Conservation (phyloP, 2,329 filamentous ascomycete species). For the Penicillium corylophilum region DNA sequence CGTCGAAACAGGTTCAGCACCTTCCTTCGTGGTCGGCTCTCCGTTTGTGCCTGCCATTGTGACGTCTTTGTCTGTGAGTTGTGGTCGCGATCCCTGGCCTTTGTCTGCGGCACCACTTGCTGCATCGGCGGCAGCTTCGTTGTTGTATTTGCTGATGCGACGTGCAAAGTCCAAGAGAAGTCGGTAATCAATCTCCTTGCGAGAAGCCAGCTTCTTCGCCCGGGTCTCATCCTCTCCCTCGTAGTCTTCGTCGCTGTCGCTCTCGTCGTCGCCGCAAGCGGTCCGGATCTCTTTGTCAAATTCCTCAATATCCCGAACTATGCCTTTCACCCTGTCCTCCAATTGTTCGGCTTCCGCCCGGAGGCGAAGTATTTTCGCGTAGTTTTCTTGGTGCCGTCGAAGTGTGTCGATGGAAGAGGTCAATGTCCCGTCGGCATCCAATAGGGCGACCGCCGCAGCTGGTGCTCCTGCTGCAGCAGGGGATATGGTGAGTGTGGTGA, state of each 20-base stretch:
- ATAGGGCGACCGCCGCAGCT: constrained; percentile 39
- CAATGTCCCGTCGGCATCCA: constrained; percentile 44
- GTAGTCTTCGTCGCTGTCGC: constrained; percentile 30
- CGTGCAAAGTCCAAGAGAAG: constrained; percentile 47
- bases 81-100: constrained; percentile 17
- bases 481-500: constrained; percentile 43
- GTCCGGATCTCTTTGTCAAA: constrained; percentile 42
- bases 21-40: constrained; percentile 17
- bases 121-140: constrained; percentile 45
- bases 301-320: constrained; percentile 40
- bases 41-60: constrained; percentile 37
- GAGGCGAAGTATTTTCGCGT: constrained; percentile 41
- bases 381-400: constrained; percentile 46
- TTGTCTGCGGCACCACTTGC: constrained; percentile 28
- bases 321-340: constrained; percentile 42
- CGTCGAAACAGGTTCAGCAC: constrained; percentile 34
- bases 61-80: constrained; percentile 28
- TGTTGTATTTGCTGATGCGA: constrained; percentile 49
- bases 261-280: constrained; percentile 33
- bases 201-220: constrained; percentile 6
- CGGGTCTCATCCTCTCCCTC: constrained; percentile 20
- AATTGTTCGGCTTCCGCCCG: constrained; percentile 41
- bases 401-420: constrained; percentile 43
- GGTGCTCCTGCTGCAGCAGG: constrained; percentile 46
- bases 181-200: constrained; percentile 44